These are phyloP conservation scores for Serendipita sp. DNA, from an alignment of 768 basidiomycete genomes.

Conservation along the genomic window DNA sequence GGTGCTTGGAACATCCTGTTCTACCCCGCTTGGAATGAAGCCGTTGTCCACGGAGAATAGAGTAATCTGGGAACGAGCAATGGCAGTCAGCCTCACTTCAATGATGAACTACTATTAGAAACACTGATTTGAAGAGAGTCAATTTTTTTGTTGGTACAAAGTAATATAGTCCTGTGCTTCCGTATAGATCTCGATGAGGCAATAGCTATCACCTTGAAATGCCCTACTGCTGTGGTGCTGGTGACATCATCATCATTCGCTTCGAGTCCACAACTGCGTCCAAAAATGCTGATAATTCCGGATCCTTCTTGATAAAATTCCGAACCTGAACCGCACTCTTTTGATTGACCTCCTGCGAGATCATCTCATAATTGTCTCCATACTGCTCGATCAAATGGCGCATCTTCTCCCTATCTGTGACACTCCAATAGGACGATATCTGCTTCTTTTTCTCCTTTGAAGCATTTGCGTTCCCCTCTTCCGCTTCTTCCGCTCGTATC, in stretches of 20 bases:
- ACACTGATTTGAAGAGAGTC: too few species aligned
- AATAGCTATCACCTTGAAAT: too few species aligned
- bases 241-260: neutral
- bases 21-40: too few species aligned
- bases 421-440: conserved; percentile 2
- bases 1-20: too few species aligned
- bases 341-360: neutral
- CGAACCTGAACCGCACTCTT: neutral
- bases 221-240: neutral
- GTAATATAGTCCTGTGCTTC: too few species aligned
- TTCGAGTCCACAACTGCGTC: neutral
- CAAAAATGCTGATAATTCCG: neutral
- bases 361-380: neutral
- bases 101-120: too few species aligned
- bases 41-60: too few species aligned
- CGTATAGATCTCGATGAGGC: too few species aligned
- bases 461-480: neutral
- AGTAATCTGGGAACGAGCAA: too few species aligned
- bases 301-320: neutral
- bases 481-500: neutral
- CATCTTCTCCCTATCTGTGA: neutral
- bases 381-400: neutral
- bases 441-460: neutral
- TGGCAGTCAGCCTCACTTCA: too few species aligned
- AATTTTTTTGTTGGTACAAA: too few species aligned